A percentile compares a stretch with the other conserved stretches of the same genome.
phyloP scores from a whole-genome alignment of 352 stramenopile genomes.

The Chrysophaeum taylorii region DNA sequence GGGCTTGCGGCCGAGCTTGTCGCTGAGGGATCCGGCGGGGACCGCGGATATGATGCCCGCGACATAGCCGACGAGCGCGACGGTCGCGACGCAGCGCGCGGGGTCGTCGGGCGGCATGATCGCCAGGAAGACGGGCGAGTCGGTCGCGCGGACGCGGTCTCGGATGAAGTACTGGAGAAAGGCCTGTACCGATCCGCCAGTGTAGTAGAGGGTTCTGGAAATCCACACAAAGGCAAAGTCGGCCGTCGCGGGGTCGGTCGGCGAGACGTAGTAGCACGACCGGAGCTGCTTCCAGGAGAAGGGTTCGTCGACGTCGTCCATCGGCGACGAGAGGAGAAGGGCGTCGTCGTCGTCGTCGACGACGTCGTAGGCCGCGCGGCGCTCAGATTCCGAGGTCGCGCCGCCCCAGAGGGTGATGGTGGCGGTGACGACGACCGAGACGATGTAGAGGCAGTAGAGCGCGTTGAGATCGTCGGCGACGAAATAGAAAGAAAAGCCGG shows the following conservation, averaged over 20 bases:
- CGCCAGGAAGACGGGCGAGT: neutral
- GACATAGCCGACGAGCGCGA: constrained; percentile 15
- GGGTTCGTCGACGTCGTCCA: neutral
- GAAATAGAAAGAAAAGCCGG: constrained; percentile 18
- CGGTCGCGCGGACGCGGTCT: constrained; percentile 6
- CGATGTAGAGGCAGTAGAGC: constrained; percentile 21
- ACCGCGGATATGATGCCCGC: neutral
- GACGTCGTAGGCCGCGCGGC: neutral
- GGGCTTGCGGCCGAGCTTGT: constrained; percentile 15
- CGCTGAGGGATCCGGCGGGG: constrained; percentile 16
- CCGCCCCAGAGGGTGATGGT: constrained; percentile 3
- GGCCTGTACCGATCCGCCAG: constrained; percentile 23
- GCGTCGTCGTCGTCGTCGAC: neutral
- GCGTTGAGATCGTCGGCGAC: constrained; percentile 1
- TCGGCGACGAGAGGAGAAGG: constrained; percentile 7
- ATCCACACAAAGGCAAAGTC: constrained; percentile 22
- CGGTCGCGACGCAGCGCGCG: constrained; percentile 7
- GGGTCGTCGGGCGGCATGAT: too few species aligned
- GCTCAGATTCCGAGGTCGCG: neutral
- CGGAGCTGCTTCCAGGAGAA: constrained; percentile 12
- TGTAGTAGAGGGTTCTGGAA: constrained; percentile 21
- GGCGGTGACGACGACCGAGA: constrained; percentile 4
- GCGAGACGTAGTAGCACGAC: constrained; percentile 20
- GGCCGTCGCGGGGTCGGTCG: neutral
- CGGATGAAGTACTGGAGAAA: constrained; percentile 26